These are phyloP conservation scores for Beta vulgaris DNA, from an alignment of 148 eudicot genomes.

Conservation along the genomic window DNA sequence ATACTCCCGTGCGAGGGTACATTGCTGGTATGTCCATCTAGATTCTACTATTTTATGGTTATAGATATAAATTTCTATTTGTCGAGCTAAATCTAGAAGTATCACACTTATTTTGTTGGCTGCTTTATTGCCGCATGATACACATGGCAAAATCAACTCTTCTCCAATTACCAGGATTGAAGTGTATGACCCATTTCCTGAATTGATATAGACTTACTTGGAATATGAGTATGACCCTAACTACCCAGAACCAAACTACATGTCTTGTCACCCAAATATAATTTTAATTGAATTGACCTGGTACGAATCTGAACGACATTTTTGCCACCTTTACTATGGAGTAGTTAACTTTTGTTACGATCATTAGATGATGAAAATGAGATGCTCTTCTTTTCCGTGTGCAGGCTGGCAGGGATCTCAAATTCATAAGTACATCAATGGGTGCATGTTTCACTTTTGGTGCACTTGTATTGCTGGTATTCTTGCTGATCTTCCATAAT, in stretches of 20 bases:
- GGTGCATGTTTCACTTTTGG: constrained; percentile 58
- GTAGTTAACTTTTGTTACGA: neutral
- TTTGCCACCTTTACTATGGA: neutral
- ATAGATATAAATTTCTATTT: neutral
- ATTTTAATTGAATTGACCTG: too few species aligned
- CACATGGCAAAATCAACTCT: too few species aligned
- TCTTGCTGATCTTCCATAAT: constrained; percentile 10
- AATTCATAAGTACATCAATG: constrained; percentile 80
- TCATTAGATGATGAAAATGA: neutral
- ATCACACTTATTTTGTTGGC: neutral
- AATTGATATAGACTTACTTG: too few species aligned
- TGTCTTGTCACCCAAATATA: too few species aligned
- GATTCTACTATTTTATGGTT: neutral
- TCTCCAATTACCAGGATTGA: too few species aligned
- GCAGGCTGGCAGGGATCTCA: constrained; percentile 91
- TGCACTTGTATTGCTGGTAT: constrained; percentile 63
- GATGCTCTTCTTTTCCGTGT: constrained; percentile 5
- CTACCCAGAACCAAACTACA: too few species aligned
- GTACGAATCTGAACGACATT: too few species aligned
- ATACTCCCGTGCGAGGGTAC: constrained; percentile 92
- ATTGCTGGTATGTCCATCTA: constrained; percentile 63
- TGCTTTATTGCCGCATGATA: too few species aligned
- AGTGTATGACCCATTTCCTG: too few species aligned
- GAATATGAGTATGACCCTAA: too few species aligned
- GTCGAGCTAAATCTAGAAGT: neutral